These are phyloP conservation scores for Trematosphaeria pertusa DNA, from an alignment of 2,329 filamentous ascomycete genomes.

Conservation along the genomic window DNA sequence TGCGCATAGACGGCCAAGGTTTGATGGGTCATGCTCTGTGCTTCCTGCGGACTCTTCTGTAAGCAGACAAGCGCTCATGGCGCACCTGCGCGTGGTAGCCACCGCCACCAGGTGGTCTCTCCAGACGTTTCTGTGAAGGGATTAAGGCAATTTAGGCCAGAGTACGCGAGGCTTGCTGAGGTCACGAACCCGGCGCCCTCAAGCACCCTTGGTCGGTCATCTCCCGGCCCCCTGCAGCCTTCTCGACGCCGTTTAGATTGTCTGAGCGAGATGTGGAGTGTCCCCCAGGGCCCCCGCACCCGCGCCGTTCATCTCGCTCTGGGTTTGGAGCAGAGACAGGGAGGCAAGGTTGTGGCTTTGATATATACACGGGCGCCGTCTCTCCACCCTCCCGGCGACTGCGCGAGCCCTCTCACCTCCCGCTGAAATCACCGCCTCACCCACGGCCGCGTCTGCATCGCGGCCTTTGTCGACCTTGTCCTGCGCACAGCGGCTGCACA, in stretches of 20 bases:
- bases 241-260: conserved; percentile 34
- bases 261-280: conserved; percentile 41
- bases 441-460: conserved; percentile 13
- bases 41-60: conserved; percentile 36
- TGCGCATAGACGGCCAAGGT: conserved; percentile 17
- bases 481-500: conserved; percentile 35
- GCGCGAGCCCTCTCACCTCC: conserved; percentile 1
- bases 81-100: conserved; percentile 25
- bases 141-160: conserved; percentile 36
- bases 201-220: conserved; percentile 19
- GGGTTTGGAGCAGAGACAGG: conserved; percentile 20
- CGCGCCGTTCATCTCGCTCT: conserved; percentile 39
- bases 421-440: conserved; percentile 6
- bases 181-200: conserved; percentile 28
- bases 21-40: conserved; percentile 28
- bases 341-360: conserved; percentile 11
- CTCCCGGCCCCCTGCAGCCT: conserved; percentile 34
- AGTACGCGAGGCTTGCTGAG: conserved; percentile 27
- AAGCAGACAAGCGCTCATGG: conserved; percentile 25
- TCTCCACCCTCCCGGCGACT: neutral
- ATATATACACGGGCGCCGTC: conserved; percentile 20
- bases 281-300: conserved; percentile 45
- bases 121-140: conserved; percentile 18
- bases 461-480: conserved; percentile 10
- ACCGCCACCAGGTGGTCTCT: conserved; percentile 18